Base-by-base conservation (phyloP, 257 asterid genomes). In the Forsythia viridissima region DNA sequence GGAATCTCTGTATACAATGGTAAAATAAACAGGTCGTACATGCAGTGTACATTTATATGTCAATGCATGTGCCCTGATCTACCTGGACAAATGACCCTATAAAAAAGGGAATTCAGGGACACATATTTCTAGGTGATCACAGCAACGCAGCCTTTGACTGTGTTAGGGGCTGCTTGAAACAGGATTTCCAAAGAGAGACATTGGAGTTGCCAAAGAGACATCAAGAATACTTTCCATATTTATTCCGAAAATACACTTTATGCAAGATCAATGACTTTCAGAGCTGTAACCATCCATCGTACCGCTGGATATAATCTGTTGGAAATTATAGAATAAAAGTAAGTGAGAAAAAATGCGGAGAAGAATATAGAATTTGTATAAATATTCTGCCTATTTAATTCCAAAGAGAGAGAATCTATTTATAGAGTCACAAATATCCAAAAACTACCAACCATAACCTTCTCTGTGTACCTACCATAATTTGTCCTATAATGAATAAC, bases 11-110 rank as follows among this genome's bases (percentile, higher is more conserved):
- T 20, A 34, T 65, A 46, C 34, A 66, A 30, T 55, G 43, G 72
- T 41, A 43, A 51, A 38, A 51, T 52, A 52, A 52, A 67, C 57
- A 66, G 3, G 30, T 8, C 73, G 37, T 11, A 57, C 69, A 51
- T 74, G 73, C 57, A 67, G 40, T 11, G 40, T 36, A 4, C 57
- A 74, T 63, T 24, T 63, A 41, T 70, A 42, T 10, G 55, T 46
- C 77, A 41, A 82, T n/a, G 70, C 39, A 68, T 67, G 69, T 80
- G 71, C 13, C 51, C 44, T 12, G 41, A 34, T 72, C 59, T 61
- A 75, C 12, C 63, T 42, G 70, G 74, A 71, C 9, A 70, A 76
- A 12, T 36, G 63, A 63, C 71, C 75, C 57, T 38, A 51, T 2
- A 37, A 36, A 37, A 76, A 15, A 68, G 77, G 61, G 71, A 42